Evolutionary conservation across 2,329 filamentous ascomycete species (phyloP).

Genomic region (Aspergillus latus): DNA sequence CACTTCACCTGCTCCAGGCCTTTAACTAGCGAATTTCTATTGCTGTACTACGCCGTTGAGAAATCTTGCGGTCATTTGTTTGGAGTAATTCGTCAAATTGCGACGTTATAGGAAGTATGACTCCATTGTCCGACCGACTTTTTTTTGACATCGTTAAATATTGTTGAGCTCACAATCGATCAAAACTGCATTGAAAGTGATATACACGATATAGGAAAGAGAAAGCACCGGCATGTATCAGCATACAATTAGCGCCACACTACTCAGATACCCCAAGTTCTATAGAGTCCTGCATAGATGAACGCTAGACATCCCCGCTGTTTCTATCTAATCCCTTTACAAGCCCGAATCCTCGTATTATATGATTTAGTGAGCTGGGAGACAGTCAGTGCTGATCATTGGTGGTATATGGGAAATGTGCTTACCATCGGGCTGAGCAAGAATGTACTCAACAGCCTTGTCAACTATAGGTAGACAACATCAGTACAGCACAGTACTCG

Average conservation of each 20-base stretch:
- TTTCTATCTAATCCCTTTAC: conserved; percentile 36
- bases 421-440: conserved; percentile 87
- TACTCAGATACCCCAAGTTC: conserved; percentile 31
- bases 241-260: conserved; percentile 36
- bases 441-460: conserved; percentile 92
- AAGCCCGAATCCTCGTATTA: conserved; percentile 30
- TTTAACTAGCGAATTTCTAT: not conserved
- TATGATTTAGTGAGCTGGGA: conserved; percentile 38
- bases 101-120: not conserved
- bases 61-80: not conserved
- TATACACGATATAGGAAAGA: conserved; percentile 44
- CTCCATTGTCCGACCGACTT: not conserved
- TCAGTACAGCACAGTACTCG: conserved; percentile 15
- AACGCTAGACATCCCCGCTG: conserved; percentile 32
- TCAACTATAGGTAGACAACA: conserved; percentile 62
- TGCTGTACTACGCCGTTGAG: not conserved
- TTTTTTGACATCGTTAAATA: too few species aligned
- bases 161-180: conserved; percentile 11
- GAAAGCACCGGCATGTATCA: conserved; percentile 39
- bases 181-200: conserved; percentile 43
- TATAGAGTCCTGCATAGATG: conserved; percentile 26
- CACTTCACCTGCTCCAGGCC: not conserved
- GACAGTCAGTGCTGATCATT: conserved; percentile 20
- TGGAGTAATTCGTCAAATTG: not conserved
- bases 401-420: conserved; percentile 25